Base-by-base conservation (phyloP, 2,329 filamentous ascomycete species). In the Aspergillus luchuensis region DNA sequence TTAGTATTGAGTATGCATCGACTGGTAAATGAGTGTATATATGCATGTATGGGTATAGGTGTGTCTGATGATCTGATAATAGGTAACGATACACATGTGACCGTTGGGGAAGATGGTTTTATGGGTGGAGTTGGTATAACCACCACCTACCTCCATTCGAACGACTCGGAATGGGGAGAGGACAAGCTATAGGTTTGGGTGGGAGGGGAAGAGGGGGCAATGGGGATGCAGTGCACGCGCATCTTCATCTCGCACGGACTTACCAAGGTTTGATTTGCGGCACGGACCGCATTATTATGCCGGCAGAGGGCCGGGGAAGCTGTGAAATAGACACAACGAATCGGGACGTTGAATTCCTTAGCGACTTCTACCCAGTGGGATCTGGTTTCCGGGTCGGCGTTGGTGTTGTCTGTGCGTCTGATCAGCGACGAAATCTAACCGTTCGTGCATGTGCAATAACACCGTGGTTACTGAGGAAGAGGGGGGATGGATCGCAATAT, bases 231-330 rank as follows among this genome's bases (percentile, higher is more conserved):
- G 53, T 45, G n/a, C 41, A 45, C 19, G 13, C 36, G 21, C 19
- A 13, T 36, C 36, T 25, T 33, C 28, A 23, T 50, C 28, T 28
- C 13, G 17, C 21, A 36, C 45, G 33, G 50, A 72, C 74, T 49
- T 69, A 80, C 76, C 30, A 78, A 59, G 51, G 71, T 67, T 56
- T 74, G 73, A 64, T 82, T 85, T 66, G 93, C 80, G 1, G 92
- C 87, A 62, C 95, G 86, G 52, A 96, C 91, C 1, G 85, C 86
- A 72, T 96, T 91, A 72, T 99, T 99, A 79, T 99, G 95, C 73
- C 92, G 87, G 74, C 85, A 87, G 8, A 97, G 74, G 47, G 85
- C 82, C 25, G 87, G 76, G 1, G 88, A 82, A 11, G 92, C 89
- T 55, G 88, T 90, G 79, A 99, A 95, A 76, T 90, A 89, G 8